phyloP scores from a whole-genome alignment of 805 yeast genomes.

The Yamadazyma ubonensis region DNA sequence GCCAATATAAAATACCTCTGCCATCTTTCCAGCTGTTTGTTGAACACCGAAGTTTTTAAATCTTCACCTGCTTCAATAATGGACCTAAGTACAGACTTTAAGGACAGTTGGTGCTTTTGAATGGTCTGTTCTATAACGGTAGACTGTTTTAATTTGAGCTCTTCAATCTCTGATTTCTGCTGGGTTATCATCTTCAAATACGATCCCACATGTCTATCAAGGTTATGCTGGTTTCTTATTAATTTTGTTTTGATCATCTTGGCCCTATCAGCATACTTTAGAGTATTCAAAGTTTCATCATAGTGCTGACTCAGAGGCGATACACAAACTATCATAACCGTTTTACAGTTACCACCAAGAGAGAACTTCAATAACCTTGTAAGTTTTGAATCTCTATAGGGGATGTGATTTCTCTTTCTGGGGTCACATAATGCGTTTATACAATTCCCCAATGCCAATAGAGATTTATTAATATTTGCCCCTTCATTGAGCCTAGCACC shows the following conservation, averaged over 20 bases:
- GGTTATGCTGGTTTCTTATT: slow-evolving; percentile 66
- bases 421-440: slow-evolving; percentile 87
- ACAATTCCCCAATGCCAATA: slow-evolving; percentile 89
- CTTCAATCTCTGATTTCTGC: slow-evolving; percentile 72
- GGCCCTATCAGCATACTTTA: slow-evolving; percentile 89
- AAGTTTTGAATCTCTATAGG: slow-evolving; percentile 87
- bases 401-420: slow-evolving; percentile 68
- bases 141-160: slow-evolving; percentile 55
- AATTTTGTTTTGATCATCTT: slow-evolving; percentile 85
- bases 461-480: slow-evolving; percentile 86
- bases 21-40: slow-evolving; percentile 46
- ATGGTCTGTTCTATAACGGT: slow-evolving; percentile 39
- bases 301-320: slow-evolving; percentile 85
- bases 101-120: slow-evolving; percentile 30
- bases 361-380: slow-evolving; percentile 87
- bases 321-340: slow-evolving; percentile 94
- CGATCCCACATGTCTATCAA: slow-evolving; percentile 82
- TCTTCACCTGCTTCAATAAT: slow-evolving; percentile 43
- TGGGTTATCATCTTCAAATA: slow-evolving; percentile 82
- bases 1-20: slow-evolving; percentile 44
- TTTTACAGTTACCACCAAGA: slow-evolving; percentile 90
- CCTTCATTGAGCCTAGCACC: slow-evolving; percentile 86
- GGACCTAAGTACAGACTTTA: no score
- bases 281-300: slow-evolving; percentile 89
- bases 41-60: slow-evolving; percentile 40